Evolutionary conservation across 2,329 filamentous ascomycete genomes (phyloP).

Genomic region (Neopestalotiopsis rosae): DNA sequence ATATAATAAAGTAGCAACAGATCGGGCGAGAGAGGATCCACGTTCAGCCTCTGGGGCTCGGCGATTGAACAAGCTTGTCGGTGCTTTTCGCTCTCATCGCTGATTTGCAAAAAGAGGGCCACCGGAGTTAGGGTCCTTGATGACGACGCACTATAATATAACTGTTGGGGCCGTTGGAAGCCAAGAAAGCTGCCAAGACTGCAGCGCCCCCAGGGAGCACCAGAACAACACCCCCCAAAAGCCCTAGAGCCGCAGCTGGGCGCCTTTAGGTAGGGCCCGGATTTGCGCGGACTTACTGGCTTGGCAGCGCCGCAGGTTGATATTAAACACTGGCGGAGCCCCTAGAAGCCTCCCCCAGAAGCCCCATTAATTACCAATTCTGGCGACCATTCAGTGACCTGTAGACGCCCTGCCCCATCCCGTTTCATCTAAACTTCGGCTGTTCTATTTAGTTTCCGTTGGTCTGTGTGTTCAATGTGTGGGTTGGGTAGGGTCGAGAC

Average conservation of each 20-base stretch:
- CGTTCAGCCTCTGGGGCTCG: background rate
- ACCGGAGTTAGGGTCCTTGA: background rate
- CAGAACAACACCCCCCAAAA: too few relatives aligned
- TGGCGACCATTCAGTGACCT: background rate
- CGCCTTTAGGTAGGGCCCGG: background rate
- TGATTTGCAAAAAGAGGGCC: background rate
- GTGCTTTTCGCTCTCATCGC: background rate
- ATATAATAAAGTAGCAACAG: background rate
- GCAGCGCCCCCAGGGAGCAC: background rate
- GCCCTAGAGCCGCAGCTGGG: background rate
- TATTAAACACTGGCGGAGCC: background rate
- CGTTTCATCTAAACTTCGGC: constrained; percentile 14
- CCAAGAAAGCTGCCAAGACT: constrained; percentile 10
- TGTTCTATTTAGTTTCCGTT: constrained; percentile 1
- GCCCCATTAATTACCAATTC: background rate
- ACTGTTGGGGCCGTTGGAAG: constrained; percentile 8
- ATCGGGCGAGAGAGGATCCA: background rate
- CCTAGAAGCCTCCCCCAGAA: background rate
- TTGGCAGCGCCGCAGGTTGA: constrained; percentile 10
- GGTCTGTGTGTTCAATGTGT: background rate
- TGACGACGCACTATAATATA: constrained; percentile 7
- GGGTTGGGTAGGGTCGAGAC: background rate
- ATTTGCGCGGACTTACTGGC: background rate
- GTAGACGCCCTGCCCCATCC: background rate
- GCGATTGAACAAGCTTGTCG: background rate